These are phyloP conservation scores for Curvularia sp. DNA, from an alignment of 2,329 filamentous ascomycete species.

Conservation along the genomic window DNA sequence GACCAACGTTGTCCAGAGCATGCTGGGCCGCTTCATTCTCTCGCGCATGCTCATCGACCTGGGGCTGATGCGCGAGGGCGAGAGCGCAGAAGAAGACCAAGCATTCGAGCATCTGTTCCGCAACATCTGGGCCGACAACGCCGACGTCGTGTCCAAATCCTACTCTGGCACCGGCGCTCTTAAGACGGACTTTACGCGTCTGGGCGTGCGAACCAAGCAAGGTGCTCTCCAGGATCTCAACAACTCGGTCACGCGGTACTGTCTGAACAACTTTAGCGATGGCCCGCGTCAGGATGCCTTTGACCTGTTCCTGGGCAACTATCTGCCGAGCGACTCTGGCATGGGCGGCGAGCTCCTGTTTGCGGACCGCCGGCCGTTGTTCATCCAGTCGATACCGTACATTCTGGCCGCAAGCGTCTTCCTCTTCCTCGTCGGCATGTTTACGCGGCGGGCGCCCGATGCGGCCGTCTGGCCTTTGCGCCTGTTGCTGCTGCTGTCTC, in stretches of 20 bases:
- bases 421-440: slow-evolving; percentile 76
- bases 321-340: slow-evolving; percentile 75
- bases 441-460: slow-evolving; percentile 75
- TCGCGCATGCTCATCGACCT: slow-evolving; percentile 88
- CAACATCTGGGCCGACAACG: slow-evolving; percentile 98
- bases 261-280: slow-evolving; percentile 92
- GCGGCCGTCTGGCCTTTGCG: slow-evolving; percentile 81
- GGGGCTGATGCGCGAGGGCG: slow-evolving; percentile 77
- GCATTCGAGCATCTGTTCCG: slow-evolving; percentile 91
- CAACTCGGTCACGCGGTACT: slow-evolving; percentile 88
- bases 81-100: slow-evolving; percentile 79
- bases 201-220: slow-evolving; percentile 83
- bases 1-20: slow-evolving; percentile 97
- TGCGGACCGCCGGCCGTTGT: slow-evolving; percentile 80
- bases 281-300: slow-evolving; percentile 95
- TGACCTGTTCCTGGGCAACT: slow-evolving; percentile 89
- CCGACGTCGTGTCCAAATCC: slow-evolving; percentile 88
- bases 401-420: slow-evolving; percentile 85
- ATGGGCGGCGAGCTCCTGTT: slow-evolving; percentile 79
- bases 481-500: slow-evolving; percentile 81
- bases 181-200: slow-evolving; percentile 98
- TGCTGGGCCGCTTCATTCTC: slow-evolving; percentile 88
- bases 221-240: slow-evolving; percentile 86
- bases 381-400: slow-evolving; percentile 94
- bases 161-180: slow-evolving; percentile 97